Evolutionary conservation across 2,329 filamentous ascomycete genomes (phyloP).

Genomic region (Alternaria arbusti): DNA sequence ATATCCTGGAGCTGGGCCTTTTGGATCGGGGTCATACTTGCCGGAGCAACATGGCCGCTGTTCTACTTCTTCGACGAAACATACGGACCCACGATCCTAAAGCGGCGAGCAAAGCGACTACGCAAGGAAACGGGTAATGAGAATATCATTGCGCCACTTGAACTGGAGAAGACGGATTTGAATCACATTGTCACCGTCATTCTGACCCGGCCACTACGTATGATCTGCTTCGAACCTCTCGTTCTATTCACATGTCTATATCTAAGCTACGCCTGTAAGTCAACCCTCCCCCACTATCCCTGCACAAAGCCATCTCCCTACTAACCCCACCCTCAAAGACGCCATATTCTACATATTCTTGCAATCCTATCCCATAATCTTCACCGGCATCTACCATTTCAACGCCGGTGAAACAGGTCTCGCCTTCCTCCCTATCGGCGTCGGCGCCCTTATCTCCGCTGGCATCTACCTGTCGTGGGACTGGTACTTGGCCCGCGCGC

Average conservation of each 20-base stretch:
- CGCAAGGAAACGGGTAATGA: slow-evolving; percentile 62
- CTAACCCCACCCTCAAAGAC: slow-evolving; percentile 22
- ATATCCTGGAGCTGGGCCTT: slow-evolving; percentile 75
- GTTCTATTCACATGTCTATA: slow-evolving; percentile 75
- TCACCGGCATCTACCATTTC: slow-evolving; percentile 67
- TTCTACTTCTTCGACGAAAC: slow-evolving; percentile 66
- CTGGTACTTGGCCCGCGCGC: slow-evolving; percentile 61
- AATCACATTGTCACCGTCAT: slow-evolving; percentile 71
- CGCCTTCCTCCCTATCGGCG: slow-evolving; percentile 71
- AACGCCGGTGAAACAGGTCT: slow-evolving; percentile 70
- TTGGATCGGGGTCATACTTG: slow-evolving; percentile 73
- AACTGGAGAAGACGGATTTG: slow-evolving; percentile 66
- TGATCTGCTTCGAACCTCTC: slow-evolving; percentile 77
- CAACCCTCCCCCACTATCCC: not conserved
- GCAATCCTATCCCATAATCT: slow-evolving; percentile 74
- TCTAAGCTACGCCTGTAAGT: slow-evolving; percentile 64
- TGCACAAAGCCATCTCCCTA: not conserved
- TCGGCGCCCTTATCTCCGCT: slow-evolving; percentile 66
- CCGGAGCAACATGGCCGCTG: slow-evolving; percentile 65
- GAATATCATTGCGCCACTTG: slow-evolving; percentile 65
- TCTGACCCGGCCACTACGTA: slow-evolving; percentile 72
- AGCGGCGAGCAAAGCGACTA: slow-evolving; percentile 62
- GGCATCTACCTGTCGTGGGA: slow-evolving; percentile 72
- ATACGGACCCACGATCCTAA: slow-evolving; percentile 54
- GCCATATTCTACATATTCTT: slow-evolving; percentile 76